Evolutionary conservation across 1,284 basidiomycete species (phyloP).

Genomic region (Agaricales sp.): DNA sequence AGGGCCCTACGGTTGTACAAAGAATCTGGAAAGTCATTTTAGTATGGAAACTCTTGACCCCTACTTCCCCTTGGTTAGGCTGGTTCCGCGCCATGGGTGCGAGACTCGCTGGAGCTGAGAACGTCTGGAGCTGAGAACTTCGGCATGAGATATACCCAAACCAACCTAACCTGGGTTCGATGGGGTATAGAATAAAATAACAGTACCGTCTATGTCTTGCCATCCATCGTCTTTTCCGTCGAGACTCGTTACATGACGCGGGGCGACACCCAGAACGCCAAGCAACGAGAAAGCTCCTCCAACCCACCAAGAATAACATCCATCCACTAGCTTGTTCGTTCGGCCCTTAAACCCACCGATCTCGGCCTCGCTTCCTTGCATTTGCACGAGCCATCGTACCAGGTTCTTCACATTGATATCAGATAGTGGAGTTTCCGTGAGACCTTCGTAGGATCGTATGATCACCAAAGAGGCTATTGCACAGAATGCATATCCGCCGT

Average conservation of each 20-base stretch:
- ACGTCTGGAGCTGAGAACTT: too few species aligned
- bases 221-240: slow-evolving; percentile 32
- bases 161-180: too few species aligned
- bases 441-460: slow-evolving; percentile 43
- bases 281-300: slow-evolving; percentile 84
- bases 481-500: slow-evolving; percentile 97
- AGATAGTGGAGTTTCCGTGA: slow-evolving; percentile 16
- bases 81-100: too few species aligned
- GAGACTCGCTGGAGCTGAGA: too few species aligned
- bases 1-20: slow-evolving; percentile 56
- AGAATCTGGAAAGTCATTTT: slow-evolving; percentile 30
- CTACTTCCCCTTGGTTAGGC: too few species aligned
- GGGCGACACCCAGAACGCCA: slow-evolving; percentile 48
- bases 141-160: too few species aligned
- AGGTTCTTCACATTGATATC: slow-evolving; percentile 53
- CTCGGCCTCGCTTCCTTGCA: slow-evolving; percentile 82
- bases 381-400: slow-evolving; percentile 75
- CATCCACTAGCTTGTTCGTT: slow-evolving; percentile 97
- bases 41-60: too few species aligned
- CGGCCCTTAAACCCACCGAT: slow-evolving; percentile 90
- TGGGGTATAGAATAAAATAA: slow-evolving; percentile 1
- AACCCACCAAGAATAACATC: slow-evolving; percentile 99
- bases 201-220: slow-evolving; percentile 57
- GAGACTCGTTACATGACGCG: slow-evolving; percentile 12
- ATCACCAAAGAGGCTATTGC: slow-evolving; percentile 80